A percentile compares a stretch with the other conserved stretches of the same genome.
phyloP scores from a whole-genome alignment of 169 alveolate species.

The Toxoplasma gondii region DNA sequence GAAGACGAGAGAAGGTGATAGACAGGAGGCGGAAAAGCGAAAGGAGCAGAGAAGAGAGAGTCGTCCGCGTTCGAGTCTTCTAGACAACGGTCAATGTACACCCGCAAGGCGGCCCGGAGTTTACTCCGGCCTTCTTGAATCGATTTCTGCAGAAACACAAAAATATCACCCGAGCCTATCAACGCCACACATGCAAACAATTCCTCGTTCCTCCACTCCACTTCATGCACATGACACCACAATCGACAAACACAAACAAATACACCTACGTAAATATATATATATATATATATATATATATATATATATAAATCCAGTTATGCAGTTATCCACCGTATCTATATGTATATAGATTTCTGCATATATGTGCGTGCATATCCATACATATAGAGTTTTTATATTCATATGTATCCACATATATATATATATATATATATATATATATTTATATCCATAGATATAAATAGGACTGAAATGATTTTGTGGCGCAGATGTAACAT shows the following conservation, averaged over 20 bases:
- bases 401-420: background rate
- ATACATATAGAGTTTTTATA: no score
- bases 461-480: no score
- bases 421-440: no score
- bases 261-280: background rate
- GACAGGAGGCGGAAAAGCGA: conserved; percentile 5
- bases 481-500: no score
- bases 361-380: no score
- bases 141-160: background rate
- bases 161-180: no score
- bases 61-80: conserved; percentile 25
- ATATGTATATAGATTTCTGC: no score
- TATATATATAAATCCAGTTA: background rate
- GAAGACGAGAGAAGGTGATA: background rate
- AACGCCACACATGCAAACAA: no score
- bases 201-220: background rate
- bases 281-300: background rate
- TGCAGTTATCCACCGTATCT: background rate
- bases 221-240: background rate
- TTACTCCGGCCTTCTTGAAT: conserved; percentile 10
- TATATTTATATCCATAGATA: no score
- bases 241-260: background rate
- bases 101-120: conserved; percentile 7
- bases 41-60: conserved; percentile 3
- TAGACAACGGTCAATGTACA: background rate